Evolutionary conservation across 768 basidiomycete species (phyloP).

Genomic region (Pleurotus sapidus): DNA sequence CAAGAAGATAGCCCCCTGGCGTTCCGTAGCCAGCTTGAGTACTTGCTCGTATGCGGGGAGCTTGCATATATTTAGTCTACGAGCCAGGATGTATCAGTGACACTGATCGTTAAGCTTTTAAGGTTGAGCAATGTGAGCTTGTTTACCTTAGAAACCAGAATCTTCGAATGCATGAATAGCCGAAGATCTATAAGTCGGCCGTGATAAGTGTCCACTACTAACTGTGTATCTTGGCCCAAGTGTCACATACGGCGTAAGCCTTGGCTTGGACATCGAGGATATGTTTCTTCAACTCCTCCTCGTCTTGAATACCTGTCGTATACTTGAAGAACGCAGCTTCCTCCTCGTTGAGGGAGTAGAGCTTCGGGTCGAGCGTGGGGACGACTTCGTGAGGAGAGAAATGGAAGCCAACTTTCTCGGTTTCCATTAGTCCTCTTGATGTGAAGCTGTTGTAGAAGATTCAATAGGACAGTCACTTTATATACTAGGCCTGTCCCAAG

Average conservation of each 20-base stretch:
- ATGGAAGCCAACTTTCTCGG: too few relatives aligned
- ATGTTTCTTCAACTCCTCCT: conserved; percentile 35
- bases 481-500: too few relatives aligned
- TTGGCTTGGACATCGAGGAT: conserved; percentile 34
- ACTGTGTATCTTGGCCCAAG: too few relatives aligned
- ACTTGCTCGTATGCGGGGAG: conserved; percentile 29
- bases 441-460: too few relatives aligned
- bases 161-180: conserved; percentile 28
- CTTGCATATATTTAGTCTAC: conserved; percentile 27
- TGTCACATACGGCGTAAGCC: conserved; percentile 24
- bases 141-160: conserved; percentile 25
- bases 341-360: conserved; percentile 23
- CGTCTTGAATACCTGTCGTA: conserved; percentile 33
- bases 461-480: too few relatives aligned
- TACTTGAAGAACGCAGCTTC: conserved; percentile 32
- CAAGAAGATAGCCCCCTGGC: conserved; percentile 30
- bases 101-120: not conserved
- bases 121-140: not conserved
- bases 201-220: not conserved
- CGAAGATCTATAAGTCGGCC: conserved; percentile 17
- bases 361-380: not conserved
- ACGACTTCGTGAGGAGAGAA: not conserved
- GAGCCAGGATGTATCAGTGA: not conserved
- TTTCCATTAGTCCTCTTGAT: too few relatives aligned
- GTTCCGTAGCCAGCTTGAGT: conserved; percentile 21